Evolutionary conservation across 139 green algal species (phyloP), one percentile per base, ranked within the genome.

Genomic region (Bryopsis sp.): DNA sequence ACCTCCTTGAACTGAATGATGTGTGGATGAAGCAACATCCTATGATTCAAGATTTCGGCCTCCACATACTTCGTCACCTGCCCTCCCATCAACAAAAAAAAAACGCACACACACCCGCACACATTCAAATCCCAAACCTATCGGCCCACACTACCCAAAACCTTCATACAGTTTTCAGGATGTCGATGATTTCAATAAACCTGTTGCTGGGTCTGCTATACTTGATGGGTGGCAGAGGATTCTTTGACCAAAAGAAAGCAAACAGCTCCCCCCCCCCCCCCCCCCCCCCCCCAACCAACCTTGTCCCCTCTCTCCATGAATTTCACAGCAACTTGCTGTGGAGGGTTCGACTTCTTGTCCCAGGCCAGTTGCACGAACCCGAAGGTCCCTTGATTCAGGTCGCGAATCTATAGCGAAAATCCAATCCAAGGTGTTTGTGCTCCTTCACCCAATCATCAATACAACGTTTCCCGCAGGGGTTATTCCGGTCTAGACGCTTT

Each of bases 61-160:
- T 97, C 85, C 34, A 99, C 94, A 80, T 98, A 97, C 70, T 97
- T 96, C 50, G 88, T 95, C 29, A 99, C 79, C 76, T 88, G 75
- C 46, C 28, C 66, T 26, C 64, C n/a, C n/a, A n/a, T n/a, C n/a
- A n/a, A n/a, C n/a, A n/a, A n/a, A n/a, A n/a, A n/a, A n/a, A n/a
- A 50, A 19, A 50, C 19, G 43, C 15, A 50, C 19, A 28, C 50
- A 61, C 50, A 24, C 11, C 15, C 15, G n/a, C n/a, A n/a, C n/a
- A n/a, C n/a, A n/a, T n/a, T n/a, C n/a, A n/a, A n/a, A n/a, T n/a
- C n/a, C n/a, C n/a, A n/a, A n/a, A n/a, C n/a, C n/a, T n/a, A n/a
- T n/a, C n/a, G n/a, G n/a, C n/a, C n/a, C n/a, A n/a, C n/a, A n/a
- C n/a, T n/a, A n/a, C n/a, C n/a, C n/a, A n/a, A n/a, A n/a, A n/a